Base-by-base conservation (phyloP, 1,284 basidiomycete species). In the Gomphus bonarii region DNA sequence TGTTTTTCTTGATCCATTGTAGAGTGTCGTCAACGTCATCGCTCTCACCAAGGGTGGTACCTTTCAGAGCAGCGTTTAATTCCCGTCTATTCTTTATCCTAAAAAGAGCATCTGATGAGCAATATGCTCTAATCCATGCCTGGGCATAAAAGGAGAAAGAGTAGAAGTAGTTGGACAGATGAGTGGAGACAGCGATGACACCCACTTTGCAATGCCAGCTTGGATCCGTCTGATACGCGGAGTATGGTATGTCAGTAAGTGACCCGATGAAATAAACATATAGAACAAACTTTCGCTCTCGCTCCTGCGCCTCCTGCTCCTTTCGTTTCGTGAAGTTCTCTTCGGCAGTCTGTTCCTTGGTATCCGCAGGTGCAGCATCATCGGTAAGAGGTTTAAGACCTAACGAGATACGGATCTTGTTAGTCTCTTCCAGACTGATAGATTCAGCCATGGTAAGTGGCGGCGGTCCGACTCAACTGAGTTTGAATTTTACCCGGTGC, bases 341-440 rank as follows among this genome's bases (percentile, higher is more conserved):
- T 70, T 92, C 90, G 9, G 93, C 93, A 64, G 84, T 74, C 66
- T 85, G 81, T 60, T 94, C 91, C 63, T 82, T 82, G 65, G 81
- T 80, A 66, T 84, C 75, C 11, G 75, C 75, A 7, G 85, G 82
- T 28, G 71, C 77, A 51, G 75, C 74, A 65, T 89, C 87, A 62
- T 90, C 91, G 3, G 85, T 87, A 58, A 99, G 81, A 38, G 95
- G 95, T 70, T 94, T 92, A 61, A 99, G 84, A 64, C 97, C 97
- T 47, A 98, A 81, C 8, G 85, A 88, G 61, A 97, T 82, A 74
- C 97, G 92, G 68, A 97, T 91, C 73, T 90, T 93, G 79, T 98
- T 98, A 56, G 95, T 97, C 79, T 99, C 97, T 69, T 97, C 95
- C 68, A 99, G 81, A 64, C 89, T 87, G 68, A 97, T 87, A 68